phyloP scores from a whole-genome alignment of 768 basidiomycete species.

The Dacryopinax spathularia region DNA sequence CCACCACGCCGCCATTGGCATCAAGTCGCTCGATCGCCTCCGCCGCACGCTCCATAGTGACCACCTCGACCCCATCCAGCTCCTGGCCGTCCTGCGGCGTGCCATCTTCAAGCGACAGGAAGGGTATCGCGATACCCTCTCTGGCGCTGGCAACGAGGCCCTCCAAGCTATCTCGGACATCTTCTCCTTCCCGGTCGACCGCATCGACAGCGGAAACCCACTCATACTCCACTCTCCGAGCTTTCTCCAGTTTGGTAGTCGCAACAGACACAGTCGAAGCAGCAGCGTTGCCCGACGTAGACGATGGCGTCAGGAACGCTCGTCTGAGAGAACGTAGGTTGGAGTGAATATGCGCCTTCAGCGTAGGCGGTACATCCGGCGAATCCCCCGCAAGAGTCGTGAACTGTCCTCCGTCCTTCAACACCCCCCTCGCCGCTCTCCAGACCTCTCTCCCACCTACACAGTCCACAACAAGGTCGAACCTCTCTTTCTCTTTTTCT shows the following conservation, averaged over 20 bases:
- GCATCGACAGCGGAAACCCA: slow-evolving; percentile 74
- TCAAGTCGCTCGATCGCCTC: not conserved
- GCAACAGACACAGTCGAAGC: not conserved
- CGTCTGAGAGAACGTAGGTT: slow-evolving; percentile 47
- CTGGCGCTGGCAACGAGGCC: slow-evolving; percentile 29
- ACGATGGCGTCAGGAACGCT: slow-evolving; percentile 10
- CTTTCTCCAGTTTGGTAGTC: not conserved
- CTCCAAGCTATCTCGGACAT: slow-evolving; percentile 42
- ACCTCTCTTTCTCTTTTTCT: slow-evolving; percentile 19
- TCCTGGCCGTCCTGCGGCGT: not conserved
- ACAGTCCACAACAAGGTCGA: slow-evolving; percentile 75
- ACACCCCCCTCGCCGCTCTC: slow-evolving; percentile 47
- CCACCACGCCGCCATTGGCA: not conserved
- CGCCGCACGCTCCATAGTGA: not conserved
- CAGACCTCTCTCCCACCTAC: slow-evolving; percentile 68
- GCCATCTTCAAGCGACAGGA: not conserved
- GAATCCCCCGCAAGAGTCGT: slow-evolving; percentile 70
- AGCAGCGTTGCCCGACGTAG: not conserved
- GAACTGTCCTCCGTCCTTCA: slow-evolving; percentile 49
- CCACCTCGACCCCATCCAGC: not conserved
- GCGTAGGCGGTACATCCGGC: slow-evolving; percentile 48
- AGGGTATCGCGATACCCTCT: slow-evolving; percentile 15
- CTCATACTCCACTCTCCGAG: slow-evolving; percentile 45
- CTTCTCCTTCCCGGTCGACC: slow-evolving; percentile 69
- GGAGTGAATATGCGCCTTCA: slow-evolving; percentile 57